phyloP scores from a whole-genome alignment of 768 basidiomycete species.

The Serendipita sp. region DNA sequence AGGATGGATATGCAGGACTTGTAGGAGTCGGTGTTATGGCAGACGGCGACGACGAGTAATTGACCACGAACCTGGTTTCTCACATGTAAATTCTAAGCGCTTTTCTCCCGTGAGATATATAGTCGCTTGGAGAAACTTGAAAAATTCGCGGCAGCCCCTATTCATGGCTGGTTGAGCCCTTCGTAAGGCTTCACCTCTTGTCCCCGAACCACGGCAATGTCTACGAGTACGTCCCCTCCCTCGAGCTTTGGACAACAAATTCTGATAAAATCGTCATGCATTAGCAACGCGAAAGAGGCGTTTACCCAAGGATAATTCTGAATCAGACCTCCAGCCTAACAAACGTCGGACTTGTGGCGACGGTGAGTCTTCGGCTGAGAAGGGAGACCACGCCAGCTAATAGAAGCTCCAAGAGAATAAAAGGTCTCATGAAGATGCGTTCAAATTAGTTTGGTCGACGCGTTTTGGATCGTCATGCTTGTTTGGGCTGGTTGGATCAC shows the following conservation, averaged over 20 bases:
- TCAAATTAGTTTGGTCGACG: background rate
- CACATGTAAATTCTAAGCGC: background rate
- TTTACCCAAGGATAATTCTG: background rate
- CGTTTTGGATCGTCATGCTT: background rate
- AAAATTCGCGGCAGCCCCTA: background rate
- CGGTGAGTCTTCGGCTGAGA: background rate
- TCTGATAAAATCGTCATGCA: background rate
- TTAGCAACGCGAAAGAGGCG: background rate
- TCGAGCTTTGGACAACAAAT: background rate
- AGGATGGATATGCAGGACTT: constrained; percentile 25
- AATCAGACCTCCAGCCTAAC: background rate
- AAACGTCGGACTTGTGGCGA: background rate
- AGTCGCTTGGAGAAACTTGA: background rate
- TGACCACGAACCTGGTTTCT: background rate
- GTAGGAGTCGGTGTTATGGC: constrained; percentile 25
- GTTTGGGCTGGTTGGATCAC: background rate
- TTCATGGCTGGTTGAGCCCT: background rate
- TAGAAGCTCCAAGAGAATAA: background rate
- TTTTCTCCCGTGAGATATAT: background rate
- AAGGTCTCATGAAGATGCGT: background rate
- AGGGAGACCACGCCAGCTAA: background rate
- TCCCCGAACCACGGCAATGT: background rate
- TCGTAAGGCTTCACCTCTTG: background rate
- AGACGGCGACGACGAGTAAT: constrained; percentile 12
- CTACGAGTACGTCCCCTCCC: background rate